Conservation (phyloP, 345 rosid genomes). For the Eucalyptus victrix region DNA sequence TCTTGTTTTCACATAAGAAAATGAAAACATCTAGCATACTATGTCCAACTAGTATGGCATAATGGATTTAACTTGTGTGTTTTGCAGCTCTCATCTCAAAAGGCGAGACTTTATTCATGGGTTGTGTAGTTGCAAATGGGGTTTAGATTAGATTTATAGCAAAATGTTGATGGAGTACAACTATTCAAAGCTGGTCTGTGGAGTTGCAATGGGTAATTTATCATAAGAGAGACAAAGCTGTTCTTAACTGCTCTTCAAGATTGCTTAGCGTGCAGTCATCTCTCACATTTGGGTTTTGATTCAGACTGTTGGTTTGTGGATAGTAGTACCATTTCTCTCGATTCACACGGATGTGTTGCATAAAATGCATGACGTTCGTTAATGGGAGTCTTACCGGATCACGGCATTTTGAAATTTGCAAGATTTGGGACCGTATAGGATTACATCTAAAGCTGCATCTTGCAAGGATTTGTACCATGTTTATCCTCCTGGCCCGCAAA, state of each 20-base stretch:
- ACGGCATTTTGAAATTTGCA: neutral
- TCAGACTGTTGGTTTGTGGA: neutral
- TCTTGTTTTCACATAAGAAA: neutral
- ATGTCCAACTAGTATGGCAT: neutral
- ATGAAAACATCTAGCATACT: neutral
- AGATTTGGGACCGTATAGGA: neutral
- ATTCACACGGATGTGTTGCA: neutral
- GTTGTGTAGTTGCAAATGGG: neutral
- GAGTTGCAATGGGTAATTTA: neutral
- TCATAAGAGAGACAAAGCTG: neutral
- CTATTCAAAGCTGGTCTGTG: neutral
- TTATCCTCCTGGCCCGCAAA: neutral
- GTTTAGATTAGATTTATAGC: neutral
- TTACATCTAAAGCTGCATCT: neutral
- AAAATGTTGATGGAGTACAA: neutral
- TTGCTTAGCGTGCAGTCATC: neutral
- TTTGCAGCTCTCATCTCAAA: neutral
- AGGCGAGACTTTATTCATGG: neutral
- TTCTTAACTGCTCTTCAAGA: neutral
- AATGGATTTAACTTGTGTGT: neutral
- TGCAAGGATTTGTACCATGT: neutral
- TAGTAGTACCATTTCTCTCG: neutral
- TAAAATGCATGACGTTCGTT: neutral
- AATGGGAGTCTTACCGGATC: neutral
- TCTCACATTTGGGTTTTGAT: neutral